These are phyloP conservation scores for Sporothrix pallida DNA, from an alignment of 2,329 filamentous ascomycete species.

Conservation along the genomic window DNA sequence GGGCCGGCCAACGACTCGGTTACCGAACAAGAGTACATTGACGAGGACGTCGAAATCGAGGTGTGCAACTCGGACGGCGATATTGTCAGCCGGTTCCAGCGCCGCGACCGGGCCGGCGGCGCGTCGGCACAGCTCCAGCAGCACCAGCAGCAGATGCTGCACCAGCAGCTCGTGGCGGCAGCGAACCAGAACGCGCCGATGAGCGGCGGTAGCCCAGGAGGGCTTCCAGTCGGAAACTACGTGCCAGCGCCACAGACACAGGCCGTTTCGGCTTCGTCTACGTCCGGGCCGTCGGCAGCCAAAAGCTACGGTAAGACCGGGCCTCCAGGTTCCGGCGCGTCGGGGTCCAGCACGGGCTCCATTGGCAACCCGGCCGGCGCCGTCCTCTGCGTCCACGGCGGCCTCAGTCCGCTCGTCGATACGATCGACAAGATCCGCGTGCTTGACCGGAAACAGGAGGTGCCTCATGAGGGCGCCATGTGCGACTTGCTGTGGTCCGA, in stretches of 20 bases:
- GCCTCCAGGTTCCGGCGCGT: constrained; percentile 79
- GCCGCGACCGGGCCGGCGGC: constrained; percentile 51
- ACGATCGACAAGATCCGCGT: constrained; percentile 94
- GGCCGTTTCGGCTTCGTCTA: no score
- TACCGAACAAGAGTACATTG: constrained; percentile 55
- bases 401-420: constrained; percentile 88
- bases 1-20: constrained; percentile 55
- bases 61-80: constrained; percentile 85
- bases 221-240: constrained; percentile 36
- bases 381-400: constrained; percentile 94
- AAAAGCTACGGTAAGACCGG: constrained; percentile 51
- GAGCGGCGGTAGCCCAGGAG: constrained; percentile 8
- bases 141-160: constrained; percentile 40
- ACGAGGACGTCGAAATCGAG: constrained; percentile 87
- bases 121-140: constrained; percentile 38
- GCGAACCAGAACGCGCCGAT: constrained; percentile 18
- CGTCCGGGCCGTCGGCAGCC: no score
- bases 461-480: constrained; percentile 98
- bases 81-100: constrained; percentile 72
- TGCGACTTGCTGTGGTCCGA: constrained; percentile 98
- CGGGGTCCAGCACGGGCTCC: constrained; percentile 68
- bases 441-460: constrained; percentile 95
- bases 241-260: constrained; percentile 9
- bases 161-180: constrained; percentile 34
- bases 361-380: constrained; percentile 75